phyloP scores from a whole-genome alignment of 768 basidiomycete genomes.

The Floccularia luteovirens region DNA sequence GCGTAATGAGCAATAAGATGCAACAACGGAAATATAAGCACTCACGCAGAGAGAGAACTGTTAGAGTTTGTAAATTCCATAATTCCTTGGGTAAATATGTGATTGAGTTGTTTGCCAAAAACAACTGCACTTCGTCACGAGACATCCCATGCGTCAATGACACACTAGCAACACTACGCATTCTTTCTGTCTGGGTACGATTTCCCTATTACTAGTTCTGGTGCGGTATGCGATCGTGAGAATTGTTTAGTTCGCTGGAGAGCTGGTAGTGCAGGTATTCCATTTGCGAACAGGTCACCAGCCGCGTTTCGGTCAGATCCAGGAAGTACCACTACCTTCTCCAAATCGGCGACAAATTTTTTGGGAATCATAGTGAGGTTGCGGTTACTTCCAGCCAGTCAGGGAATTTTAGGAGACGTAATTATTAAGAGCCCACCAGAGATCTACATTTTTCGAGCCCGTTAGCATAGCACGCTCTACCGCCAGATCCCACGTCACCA shows the following conservation, averaged over 20 bases:
- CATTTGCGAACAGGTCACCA: not conserved
- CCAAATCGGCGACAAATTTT: constrained; percentile 38
- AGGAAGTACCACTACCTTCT: constrained; percentile 34
- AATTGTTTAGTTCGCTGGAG: constrained; percentile 9
- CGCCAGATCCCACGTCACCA: constrained; percentile 1
- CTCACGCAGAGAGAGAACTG: constrained; percentile 59
- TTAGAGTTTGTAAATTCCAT: constrained; percentile 48
- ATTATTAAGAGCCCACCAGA: not conserved
- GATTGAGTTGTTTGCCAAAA: constrained; percentile 48
- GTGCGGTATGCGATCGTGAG: constrained; percentile 17
- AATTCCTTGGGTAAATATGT: constrained; percentile 46
- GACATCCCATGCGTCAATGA: constrained; percentile 27
- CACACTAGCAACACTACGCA: constrained; percentile 17
- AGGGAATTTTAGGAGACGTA: not conserved
- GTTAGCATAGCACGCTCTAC: not conserved
- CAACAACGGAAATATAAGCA: too few relatives aligned
- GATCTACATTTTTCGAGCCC: constrained; percentile 2
- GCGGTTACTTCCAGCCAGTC: constrained; percentile 17
- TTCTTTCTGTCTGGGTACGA: constrained; percentile 14
- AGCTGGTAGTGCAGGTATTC: not conserved
- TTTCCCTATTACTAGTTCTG: constrained; percentile 9
- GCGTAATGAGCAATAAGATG: too few relatives aligned
- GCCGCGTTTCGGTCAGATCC: constrained; percentile 17
- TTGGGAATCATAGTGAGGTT: constrained; percentile 42
- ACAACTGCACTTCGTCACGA: constrained; percentile 47